These are phyloP conservation scores for Magnolia sinica DNA, from an alignment of 164 flowering plant species.

Conservation along the genomic window DNA sequence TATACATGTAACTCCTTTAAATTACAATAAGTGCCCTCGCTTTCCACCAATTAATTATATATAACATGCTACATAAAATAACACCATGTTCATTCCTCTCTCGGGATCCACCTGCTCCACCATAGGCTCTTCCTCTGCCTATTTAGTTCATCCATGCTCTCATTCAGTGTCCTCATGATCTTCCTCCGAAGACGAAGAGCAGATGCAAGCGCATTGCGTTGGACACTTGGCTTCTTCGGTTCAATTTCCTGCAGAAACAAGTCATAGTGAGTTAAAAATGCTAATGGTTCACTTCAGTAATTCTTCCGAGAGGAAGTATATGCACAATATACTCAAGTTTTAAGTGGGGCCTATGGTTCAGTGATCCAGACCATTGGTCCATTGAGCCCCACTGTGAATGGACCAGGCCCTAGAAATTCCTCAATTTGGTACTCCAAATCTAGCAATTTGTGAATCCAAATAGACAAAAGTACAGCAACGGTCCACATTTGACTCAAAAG, in stretches of 20 bases:
- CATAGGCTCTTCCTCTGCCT: conserved; percentile 76
- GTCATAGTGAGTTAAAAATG: not conserved
- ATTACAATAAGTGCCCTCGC: conserved; percentile 4
- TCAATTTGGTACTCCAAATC: too few species aligned
- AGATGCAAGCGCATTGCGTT: conserved; percentile 79
- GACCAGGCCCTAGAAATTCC: not conserved
- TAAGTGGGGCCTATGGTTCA: not conserved
- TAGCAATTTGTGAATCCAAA: not conserved
- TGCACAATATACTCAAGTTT: not conserved
- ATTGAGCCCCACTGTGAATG: not conserved
- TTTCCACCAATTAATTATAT: too few species aligned
- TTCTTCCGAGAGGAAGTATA: too few species aligned
- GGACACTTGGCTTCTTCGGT: conserved; percentile 69
- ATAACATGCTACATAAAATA: not conserved
- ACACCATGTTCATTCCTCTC: conserved; percentile 52
- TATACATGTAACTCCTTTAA: not conserved
- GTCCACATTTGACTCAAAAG: not conserved
- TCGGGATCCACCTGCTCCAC: conserved; percentile 99
- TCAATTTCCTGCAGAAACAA: conserved; percentile 50
- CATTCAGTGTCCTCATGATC: conserved; percentile 58
- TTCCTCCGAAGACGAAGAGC: conserved; percentile 72
- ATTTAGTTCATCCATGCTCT: conserved; percentile 79
- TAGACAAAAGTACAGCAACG: not conserved
- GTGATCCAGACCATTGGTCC: not conserved
- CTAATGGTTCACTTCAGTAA: not conserved